Conservation (phyloP, 2,329 filamentous ascomycete genomes). For the Emericellopsis atlantica region DNA sequence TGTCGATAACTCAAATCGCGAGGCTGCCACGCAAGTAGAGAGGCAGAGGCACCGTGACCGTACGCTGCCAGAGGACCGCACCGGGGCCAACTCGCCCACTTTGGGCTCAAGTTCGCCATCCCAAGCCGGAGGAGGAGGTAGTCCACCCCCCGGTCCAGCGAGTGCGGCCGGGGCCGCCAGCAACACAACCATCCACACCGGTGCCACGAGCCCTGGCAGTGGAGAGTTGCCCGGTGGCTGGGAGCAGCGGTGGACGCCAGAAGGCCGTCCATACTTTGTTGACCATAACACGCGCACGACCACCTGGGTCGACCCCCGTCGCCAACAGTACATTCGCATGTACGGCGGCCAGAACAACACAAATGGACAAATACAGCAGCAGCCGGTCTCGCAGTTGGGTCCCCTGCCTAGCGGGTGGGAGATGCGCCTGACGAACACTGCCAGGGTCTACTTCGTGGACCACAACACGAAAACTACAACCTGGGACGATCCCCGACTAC, state of each 20-base stretch:
- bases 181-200: conserved; percentile 77
- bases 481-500: conserved; percentile 93
- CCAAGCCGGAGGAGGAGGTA: conserved; percentile 16
- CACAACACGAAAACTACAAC: conserved; percentile 99
- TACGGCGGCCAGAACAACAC: conserved; percentile 79
- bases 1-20: conserved; percentile 58
- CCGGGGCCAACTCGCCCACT: conserved; percentile 83
- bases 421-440: conserved; percentile 97
- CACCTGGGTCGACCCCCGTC: conserved; percentile 93
- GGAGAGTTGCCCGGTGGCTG: conserved; percentile 91
- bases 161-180: conserved; percentile 19
- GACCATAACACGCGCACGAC: conserved; percentile 97
- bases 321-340: conserved; percentile 97
- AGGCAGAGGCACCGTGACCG: conserved; percentile 89
- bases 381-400: conserved; percentile 92
- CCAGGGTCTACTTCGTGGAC: conserved; percentile 95
- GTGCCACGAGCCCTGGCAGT: conserved; percentile 81
- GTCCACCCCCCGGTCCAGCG: conserved; percentile 5
- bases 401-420: conserved; percentile 96
- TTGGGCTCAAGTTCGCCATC: conserved; percentile 39
- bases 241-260: conserved; percentile 92
- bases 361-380: conserved; percentile 85
- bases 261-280: conserved; percentile 92
- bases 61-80: conserved; percentile 89
- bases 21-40: conserved; percentile 86